Conservation (phyloP, 2,329 filamentous ascomycete species). For the Penicillium sclerotigenum region DNA sequence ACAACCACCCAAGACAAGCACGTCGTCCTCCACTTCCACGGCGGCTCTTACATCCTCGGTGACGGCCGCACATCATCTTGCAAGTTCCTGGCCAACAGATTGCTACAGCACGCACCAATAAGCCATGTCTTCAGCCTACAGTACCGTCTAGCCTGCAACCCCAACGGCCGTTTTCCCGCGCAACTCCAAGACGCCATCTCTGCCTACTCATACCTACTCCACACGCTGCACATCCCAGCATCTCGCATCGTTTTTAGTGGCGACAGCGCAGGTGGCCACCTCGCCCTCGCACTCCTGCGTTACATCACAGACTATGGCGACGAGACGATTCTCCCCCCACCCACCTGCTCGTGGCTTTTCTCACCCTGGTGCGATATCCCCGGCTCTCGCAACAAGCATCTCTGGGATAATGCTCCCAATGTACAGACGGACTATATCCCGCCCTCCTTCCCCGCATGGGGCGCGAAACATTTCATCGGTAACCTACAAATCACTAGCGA, state of each 20-base stretch:
- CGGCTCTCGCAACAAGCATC: constrained; percentile 1
- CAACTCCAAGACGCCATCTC: constrained; percentile 26
- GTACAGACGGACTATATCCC: constrained; percentile 2
- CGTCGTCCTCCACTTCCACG: constrained; percentile 15
- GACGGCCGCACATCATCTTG: constrained; percentile 10
- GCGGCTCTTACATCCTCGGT: constrained; percentile 13
- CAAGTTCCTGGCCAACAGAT: constrained; percentile 7
- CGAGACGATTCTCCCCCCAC: constrained; percentile 2
- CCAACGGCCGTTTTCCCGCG: constrained; percentile 15
- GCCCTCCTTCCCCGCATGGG: constrained; percentile 2
- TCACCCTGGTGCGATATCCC: constrained; percentile 16
- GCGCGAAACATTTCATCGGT: constrained; percentile 3
- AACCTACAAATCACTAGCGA: constrained; percentile 1
- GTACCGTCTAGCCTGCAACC: constrained; percentile 16
- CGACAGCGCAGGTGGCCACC: constrained; percentile 23
- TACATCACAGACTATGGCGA: constrained; percentile 13
- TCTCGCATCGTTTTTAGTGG: constrained; percentile 21
- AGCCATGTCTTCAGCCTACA: constrained; percentile 15
- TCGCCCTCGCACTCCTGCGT: constrained; percentile 19
- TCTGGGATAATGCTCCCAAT: constrained; percentile 8
- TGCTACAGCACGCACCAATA: constrained; percentile 4
- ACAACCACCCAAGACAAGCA: constrained; percentile 5
- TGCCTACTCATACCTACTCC: constrained; percentile 21
- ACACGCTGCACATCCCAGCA: constrained; percentile 18
- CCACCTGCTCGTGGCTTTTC: constrained; percentile 16